Evolutionary conservation across 192 early-diverging fungal species (phyloP).

Genomic region (Rhizophlyctis rosea): DNA sequence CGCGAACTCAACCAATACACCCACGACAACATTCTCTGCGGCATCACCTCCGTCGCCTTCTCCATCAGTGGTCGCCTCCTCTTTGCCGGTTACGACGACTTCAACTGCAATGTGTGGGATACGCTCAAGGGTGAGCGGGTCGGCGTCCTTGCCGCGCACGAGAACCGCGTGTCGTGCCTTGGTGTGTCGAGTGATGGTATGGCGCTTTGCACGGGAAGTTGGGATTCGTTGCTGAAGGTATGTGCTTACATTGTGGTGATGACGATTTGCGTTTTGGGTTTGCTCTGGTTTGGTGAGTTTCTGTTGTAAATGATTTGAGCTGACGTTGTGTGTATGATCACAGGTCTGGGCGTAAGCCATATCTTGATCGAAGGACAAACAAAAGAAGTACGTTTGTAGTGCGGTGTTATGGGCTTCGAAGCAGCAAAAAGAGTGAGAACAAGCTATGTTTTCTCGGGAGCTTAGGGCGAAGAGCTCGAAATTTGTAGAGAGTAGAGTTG

Average conservation of each 20-base stretch:
- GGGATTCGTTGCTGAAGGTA: slow-evolving; percentile 97
- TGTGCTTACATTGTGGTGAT: background rate
- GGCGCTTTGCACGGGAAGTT: slow-evolving; percentile 97
- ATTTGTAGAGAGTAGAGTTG: no score
- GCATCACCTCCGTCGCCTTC: slow-evolving; percentile 97
- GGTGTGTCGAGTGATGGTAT: slow-evolving; percentile 97
- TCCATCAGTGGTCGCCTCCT: slow-evolving; percentile 93
- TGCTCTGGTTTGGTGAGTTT: no score
- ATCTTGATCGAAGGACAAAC: no score
- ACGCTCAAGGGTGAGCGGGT: slow-evolving; percentile 94
- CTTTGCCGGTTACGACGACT: slow-evolving; percentile 99
- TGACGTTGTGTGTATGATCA: no score
- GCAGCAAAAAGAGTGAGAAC: no score
- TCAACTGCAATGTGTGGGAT: slow-evolving; percentile 99
- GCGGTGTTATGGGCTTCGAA: no score
- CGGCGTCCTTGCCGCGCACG: slow-evolving; percentile 88
- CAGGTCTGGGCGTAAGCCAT: no score
- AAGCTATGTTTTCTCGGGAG: no score
- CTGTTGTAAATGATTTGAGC: no score
- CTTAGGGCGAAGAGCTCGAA: no score
- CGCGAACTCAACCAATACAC: slow-evolving; percentile 97
- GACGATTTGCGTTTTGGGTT: no score
- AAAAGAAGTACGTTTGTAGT: no score
- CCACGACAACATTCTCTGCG: slow-evolving; percentile 97
- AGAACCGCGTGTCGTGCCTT: slow-evolving; percentile 95